Base-by-base conservation (phyloP, 305 asterid genomes). In the Plantago lanceolata region DNA sequence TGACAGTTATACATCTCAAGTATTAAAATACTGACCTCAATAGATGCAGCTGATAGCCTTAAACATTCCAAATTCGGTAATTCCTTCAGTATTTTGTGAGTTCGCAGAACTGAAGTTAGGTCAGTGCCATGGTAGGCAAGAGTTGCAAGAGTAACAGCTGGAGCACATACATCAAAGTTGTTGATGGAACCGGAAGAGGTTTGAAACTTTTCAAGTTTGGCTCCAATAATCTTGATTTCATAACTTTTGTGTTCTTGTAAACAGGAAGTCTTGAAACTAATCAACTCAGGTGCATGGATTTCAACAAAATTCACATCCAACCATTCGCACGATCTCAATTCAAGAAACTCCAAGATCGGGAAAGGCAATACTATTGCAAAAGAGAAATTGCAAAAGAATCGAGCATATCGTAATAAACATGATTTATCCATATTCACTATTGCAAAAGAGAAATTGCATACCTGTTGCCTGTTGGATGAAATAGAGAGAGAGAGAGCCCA, bases 141-240 rank as follows among this genome's bases (percentile, higher is more conserved):
- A 8, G 9, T 12, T 15, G 40, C 62, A 16, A 2, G 4, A 18
- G 48, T 16, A 35, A 57, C 48, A 0, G 17, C 19, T 0, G 28
- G 16, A 15, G 62, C 8, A 31, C 2, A 6, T 3, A 17, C 47
- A 18, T 15, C 19, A 33, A 13, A 31, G 48, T 31, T 57, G 9
- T 29, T 16, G 13, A 57, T 7, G 4, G 16, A 1, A n/a, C 40
- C 60, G 6, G 8, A 5, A 5, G 8, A 7, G 26, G 56, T 18
- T 57, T 18, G 12, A 31, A 57, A 57, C 7, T 1, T 31, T 26
- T 6, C 61, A 57, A 57, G 61, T 20, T 57, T 57, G 2, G 61
- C 20, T 57, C 61, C 61, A 57, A 11, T 19, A 57, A 57, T 33
- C 48, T 31, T 57, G 47, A 57, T 31, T 19, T 16, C 21, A 13